Base-by-base conservation (phyloP, 2,329 filamentous ascomycete species). In the Diaporthe aspalathi region DNA sequence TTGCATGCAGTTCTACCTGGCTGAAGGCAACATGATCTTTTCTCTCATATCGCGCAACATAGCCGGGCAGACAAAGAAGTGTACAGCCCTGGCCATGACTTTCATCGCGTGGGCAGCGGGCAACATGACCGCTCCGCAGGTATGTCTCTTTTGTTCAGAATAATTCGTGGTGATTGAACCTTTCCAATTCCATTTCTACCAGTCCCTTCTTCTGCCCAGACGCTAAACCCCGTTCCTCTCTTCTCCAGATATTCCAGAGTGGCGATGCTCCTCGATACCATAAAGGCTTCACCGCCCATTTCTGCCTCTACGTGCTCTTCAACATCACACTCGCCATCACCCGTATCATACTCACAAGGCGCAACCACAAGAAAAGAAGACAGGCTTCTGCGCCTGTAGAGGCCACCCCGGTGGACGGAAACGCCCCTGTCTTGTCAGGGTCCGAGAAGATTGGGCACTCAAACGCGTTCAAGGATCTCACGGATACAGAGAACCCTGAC, bases 1-100 rank as follows among this genome's bases (percentile, higher is more conserved):
- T 40, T 85, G 83, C 75, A 85, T 83, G 24, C 80, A 84, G 8
- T 80, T 85, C 43, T 83, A 81, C 14, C 80, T 82, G 2, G 83
- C 81, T 0, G 80, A 84, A 5, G 80, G 80, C 0, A 83, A 81
- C 50, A 78, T 85, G 45, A 80, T 81, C 8, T 81, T 84, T 73
- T 83, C 82, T 0, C 77, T 85, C 0, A 79, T 83, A 8, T 80
- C 80, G 6, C 76, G 80, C 8, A 84, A 85, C 71, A 80, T 82
- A 40, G 81, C 80, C 3, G 83, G 84, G 0, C 81, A 83, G 62
- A 84, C 83, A 0, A 85, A 85, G 75, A 84, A 84, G 73, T 80
- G 81, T 69, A 82, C 80, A 0, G 79, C 82, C 16, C 81, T 82
- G 1, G 79, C 81, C 1, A 77, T 84, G 71, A 78, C 81, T 29